Conservation (phyloP, 2,329 filamentous ascomycete species). For the Sarocladium kiliense region DNA sequence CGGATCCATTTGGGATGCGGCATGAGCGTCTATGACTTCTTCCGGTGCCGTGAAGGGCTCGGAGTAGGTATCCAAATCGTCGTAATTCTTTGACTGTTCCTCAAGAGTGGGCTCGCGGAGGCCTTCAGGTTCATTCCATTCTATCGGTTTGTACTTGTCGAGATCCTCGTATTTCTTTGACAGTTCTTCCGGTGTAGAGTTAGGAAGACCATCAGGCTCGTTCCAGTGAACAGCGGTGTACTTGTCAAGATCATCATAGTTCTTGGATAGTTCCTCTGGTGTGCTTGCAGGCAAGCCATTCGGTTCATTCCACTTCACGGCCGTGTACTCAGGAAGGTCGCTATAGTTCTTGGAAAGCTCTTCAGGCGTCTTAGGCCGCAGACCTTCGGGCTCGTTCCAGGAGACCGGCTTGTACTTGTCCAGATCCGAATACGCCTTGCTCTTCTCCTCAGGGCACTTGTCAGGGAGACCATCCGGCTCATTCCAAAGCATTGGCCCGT, state of each 20-base stretch:
- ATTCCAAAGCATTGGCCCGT: constrained; percentile 23
- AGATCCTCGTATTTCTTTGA: constrained; percentile 35
- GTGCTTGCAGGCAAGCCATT: constrained; percentile 17
- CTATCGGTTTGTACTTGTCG: constrained; percentile 27
- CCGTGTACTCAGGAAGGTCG: constrained; percentile 24
- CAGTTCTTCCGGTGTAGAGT: constrained; percentile 24
- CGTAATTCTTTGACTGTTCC: constrained; percentile 30
- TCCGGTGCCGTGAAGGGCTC: constrained; percentile 30
- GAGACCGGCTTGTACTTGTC: constrained; percentile 19
- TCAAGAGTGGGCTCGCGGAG: constrained; percentile 22
- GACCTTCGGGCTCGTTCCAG: constrained; percentile 22
- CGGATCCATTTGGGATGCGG: constrained; percentile 22
- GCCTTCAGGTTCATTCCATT: constrained; percentile 31
- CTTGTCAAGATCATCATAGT: constrained; percentile 28
- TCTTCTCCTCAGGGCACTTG: constrained; percentile 17
- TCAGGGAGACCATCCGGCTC: constrained; percentile 21
- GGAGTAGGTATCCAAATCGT: constrained; percentile 28
- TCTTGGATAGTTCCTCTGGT: constrained; percentile 20
- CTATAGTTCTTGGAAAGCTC: constrained; percentile 27
- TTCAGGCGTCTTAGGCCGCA: constrained; percentile 19
- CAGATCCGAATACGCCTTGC: constrained; percentile 28
- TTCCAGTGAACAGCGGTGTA: constrained; percentile 22
- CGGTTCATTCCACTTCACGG: constrained; percentile 23
- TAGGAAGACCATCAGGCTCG: constrained; percentile 20
- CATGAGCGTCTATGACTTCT: constrained; percentile 21